Percentiles rank a stretch among this genome's conserved stretches.
These are phyloP conservation scores for Papiliotrema nemorosa DNA, from an alignment of 1,284 basidiomycete species.

Conservation along the genomic window DNA sequence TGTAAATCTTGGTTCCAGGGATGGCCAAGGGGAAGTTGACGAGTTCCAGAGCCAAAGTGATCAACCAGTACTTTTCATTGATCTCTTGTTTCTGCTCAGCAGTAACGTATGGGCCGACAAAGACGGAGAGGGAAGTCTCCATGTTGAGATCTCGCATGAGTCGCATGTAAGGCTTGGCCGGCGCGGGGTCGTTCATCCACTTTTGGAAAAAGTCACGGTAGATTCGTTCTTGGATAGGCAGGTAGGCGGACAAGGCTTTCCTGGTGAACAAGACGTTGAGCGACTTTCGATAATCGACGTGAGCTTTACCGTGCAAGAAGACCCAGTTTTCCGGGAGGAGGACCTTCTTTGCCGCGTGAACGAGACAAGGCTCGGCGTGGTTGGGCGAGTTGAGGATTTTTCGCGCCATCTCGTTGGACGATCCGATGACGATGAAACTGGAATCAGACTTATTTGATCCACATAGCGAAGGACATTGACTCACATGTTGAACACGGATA, in stretches of 20 bases:
- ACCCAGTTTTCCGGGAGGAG: slow-evolving; percentile 94
- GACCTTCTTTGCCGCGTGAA: slow-evolving; percentile 86
- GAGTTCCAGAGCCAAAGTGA: slow-evolving; percentile 90
- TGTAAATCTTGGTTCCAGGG: slow-evolving; percentile 95
- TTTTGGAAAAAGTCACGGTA: slow-evolving; percentile 69
- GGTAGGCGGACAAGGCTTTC: slow-evolving; percentile 84
- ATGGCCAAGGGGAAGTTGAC: slow-evolving; percentile 98
- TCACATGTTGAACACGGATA: slow-evolving; percentile 95
- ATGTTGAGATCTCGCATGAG: slow-evolving; percentile 90
- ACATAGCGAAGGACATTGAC: slow-evolving; percentile 36
- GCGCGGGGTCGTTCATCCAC: slow-evolving; percentile 63
- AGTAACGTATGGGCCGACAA: slow-evolving; percentile 87
- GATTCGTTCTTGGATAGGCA: slow-evolving; percentile 80
- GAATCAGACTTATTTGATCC: background rate
- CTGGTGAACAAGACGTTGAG: slow-evolving; percentile 92
- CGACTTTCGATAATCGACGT: slow-evolving; percentile 90
- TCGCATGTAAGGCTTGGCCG: slow-evolving; percentile 77
- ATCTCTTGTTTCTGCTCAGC: slow-evolving; percentile 75
- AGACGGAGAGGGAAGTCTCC: slow-evolving; percentile 93
- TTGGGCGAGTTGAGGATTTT: slow-evolving; percentile 90
- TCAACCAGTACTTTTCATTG: slow-evolving; percentile 91
- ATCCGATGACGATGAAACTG: slow-evolving; percentile 96
- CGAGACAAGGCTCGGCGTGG: slow-evolving; percentile 88
- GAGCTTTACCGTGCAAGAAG: slow-evolving; percentile 89
- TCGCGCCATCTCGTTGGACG: slow-evolving; percentile 82